Base-by-base conservation (phyloP, 176 grass and related monocot species). In the Tillandsia leiboldiana region DNA sequence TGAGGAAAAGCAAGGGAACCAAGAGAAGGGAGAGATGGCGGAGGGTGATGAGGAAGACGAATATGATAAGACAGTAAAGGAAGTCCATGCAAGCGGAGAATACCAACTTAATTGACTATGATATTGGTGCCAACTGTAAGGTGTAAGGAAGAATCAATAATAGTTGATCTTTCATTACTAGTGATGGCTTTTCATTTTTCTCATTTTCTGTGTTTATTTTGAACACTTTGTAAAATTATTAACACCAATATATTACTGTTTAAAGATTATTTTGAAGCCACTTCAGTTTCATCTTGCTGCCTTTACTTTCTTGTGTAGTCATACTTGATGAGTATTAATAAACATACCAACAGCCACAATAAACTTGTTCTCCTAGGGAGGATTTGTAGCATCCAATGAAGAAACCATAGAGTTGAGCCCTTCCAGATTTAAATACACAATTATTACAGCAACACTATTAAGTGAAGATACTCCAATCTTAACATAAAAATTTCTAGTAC, bases 41-140 rank as follows among this genome's bases (percentile, higher is more conserved):
- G 83, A 92, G 20, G 90, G 81, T 2, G 84, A 82, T 4, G 82
- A 69, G 1, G 91, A 92, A 20, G 84, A 96, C 50, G 92, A 96
- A 73, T 90, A 90, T 28, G 72, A 79, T 48, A 96, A 85, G 66
- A 87, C 81, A 52, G 82, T 92, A 59, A 89, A 86, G 65, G 83
- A 89, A 80, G 83, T 92, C 2, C 86, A 78, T 28, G 81, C 88
- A 24, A 90, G 86, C 13, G 88, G 92, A 0, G 83, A 89, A 72
- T 91, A 77, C 66, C 75, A 72, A 0, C 49, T 81, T 51, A 81
- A 66, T 75, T 95, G 68, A 90, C 56, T 7, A 57, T 8, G 22
- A 9, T 20, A 2, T 18, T 61, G 8, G 5, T 18, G 17, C 0
- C 3, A 20, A 61, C 7, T 61, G 56, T 18, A 10, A 61, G 17